phyloP scores from a whole-genome alignment of 805 yeast genomes.

The Monosporozyma unispora region DNA sequence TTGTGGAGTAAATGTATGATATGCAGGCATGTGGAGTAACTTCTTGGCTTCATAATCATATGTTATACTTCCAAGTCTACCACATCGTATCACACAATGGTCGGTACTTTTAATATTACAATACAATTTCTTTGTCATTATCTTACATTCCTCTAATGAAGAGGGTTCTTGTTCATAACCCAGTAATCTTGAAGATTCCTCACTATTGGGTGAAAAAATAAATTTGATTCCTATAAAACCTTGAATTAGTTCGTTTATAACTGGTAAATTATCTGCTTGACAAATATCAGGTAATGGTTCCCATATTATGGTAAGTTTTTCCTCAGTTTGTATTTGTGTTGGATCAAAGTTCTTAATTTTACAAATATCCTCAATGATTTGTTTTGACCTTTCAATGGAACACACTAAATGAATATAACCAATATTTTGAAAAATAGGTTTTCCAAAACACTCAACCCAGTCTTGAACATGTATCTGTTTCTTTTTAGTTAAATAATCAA shows the following conservation, averaged over 20 bases:
- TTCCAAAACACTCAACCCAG: conserved; percentile 18
- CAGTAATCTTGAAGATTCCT: conserved; percentile 66
- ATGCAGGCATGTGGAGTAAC: conserved; percentile 56
- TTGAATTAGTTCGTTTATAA: too few relatives aligned
- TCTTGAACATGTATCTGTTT: conserved; percentile 51
- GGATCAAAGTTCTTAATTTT: too few relatives aligned
- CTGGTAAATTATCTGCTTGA: too few relatives aligned
- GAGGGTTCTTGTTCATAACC: conserved; percentile 34
- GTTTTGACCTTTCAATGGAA: too few relatives aligned
- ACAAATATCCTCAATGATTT: too few relatives aligned
- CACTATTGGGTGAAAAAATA: conserved; percentile 68
- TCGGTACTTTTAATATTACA: conserved; percentile 32
- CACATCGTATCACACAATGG: conserved; percentile 57
- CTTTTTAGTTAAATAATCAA: conserved; percentile 57
- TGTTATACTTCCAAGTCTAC: conserved; percentile 58
- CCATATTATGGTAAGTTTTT: too few relatives aligned
- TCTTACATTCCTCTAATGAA: conserved; percentile 17
- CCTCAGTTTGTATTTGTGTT: too few relatives aligned
- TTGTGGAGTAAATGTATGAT: conserved; percentile 40
- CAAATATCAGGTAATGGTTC: too few relatives aligned
- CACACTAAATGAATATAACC: conserved; percentile 1
- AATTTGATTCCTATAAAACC: background rate
- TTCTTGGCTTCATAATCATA: conserved; percentile 16
- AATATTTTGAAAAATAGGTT: too few relatives aligned
- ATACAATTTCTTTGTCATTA: too few relatives aligned